A percentile compares a stretch with the other conserved stretches of the same genome.
phyloP scores from a whole-genome alignment of 306 rosid species.

The Myrica gale region DNA sequence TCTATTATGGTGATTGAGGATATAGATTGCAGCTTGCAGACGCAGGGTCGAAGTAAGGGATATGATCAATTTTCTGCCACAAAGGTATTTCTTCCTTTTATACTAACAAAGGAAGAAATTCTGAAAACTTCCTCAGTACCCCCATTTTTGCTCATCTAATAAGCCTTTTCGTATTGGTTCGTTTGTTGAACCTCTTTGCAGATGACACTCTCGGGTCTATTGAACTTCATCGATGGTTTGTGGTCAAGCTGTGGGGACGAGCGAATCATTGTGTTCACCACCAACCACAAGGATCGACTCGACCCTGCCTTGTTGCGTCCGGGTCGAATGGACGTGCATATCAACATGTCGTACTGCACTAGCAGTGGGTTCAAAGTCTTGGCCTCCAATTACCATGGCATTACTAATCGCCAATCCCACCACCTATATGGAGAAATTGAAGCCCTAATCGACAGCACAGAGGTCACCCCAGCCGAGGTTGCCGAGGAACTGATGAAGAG shows the following conservation, averaged over 20 bases:
- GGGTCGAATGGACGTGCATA: conserved; percentile 68
- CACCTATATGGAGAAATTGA: conserved; percentile 11
- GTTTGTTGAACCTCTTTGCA: neutral
- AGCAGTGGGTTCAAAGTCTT: conserved; percentile 37
- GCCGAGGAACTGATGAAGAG: conserved; percentile 49
- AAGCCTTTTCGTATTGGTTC: no score
- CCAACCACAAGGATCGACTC: conserved; percentile 52
- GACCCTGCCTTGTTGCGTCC: conserved; percentile 56
- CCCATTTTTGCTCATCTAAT: no score
- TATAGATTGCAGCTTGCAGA: conserved; percentile 31
- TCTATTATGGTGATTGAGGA: conserved; percentile 49
- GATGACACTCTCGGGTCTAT: conserved; percentile 43
- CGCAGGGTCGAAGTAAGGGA: neutral
- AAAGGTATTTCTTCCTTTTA: no score
- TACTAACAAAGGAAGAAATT: no score
- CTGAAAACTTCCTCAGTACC: no score
- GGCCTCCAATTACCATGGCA: conserved; percentile 41
- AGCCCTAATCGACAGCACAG: conserved; percentile 14
- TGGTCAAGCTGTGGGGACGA: conserved; percentile 71
- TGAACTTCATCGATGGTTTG: conserved; percentile 57
- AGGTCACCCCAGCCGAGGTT: conserved; percentile 47
- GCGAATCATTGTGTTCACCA: conserved; percentile 55
- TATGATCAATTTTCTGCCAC: no score
- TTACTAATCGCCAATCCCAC: neutral
- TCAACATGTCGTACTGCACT: conserved; percentile 50